Percentiles rank a stretch among this genome's conserved stretches.
Evolutionary conservation across 2,329 filamentous ascomycete genomes (phyloP).

Genomic region (Aureobasidium zeae): DNA sequence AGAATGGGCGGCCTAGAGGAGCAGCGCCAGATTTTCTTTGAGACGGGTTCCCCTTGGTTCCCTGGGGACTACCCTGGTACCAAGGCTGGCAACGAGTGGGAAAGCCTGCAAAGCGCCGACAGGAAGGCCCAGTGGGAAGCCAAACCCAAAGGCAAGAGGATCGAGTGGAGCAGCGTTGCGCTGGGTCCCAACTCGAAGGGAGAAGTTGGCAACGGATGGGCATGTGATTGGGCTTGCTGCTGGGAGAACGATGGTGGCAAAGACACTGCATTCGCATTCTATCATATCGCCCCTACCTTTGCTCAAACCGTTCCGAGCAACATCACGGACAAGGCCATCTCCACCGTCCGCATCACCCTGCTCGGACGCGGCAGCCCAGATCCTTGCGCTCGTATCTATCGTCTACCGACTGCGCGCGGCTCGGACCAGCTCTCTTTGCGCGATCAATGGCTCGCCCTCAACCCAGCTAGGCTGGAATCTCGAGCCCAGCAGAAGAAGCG

Average conservation of each 20-base stretch:
- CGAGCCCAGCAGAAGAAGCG: slow-evolving; percentile 17
- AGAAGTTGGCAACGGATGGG: slow-evolving; percentile 72
- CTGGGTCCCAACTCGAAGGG: slow-evolving; percentile 66
- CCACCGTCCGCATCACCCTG: slow-evolving; percentile 59
- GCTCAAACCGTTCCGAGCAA: not conserved
- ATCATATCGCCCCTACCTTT: slow-evolving; percentile 1
- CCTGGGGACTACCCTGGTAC: slow-evolving; percentile 78
- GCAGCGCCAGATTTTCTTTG: slow-evolving; percentile 69
- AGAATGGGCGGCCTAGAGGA: slow-evolving; percentile 76
- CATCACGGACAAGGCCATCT: slow-evolving; percentile 28
- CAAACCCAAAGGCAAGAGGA: slow-evolving; percentile 71
- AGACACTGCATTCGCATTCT: not conserved
- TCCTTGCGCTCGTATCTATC: slow-evolving; percentile 73
- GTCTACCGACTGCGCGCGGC: slow-evolving; percentile 52
- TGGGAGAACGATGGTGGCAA: not conserved
- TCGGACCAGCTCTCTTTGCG: slow-evolving; percentile 40
- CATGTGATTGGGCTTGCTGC: slow-evolving; percentile 58
- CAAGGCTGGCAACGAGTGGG: slow-evolving; percentile 68
- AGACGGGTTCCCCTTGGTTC: slow-evolving; percentile 70
- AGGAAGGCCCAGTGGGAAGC: slow-evolving; percentile 60
- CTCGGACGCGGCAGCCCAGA: slow-evolving; percentile 60
- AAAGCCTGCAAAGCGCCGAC: slow-evolving; percentile 53
- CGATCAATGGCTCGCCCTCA: slow-evolving; percentile 60
- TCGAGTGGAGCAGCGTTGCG: slow-evolving; percentile 64
- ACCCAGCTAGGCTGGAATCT: slow-evolving; percentile 27